These are phyloP conservation scores for Phytophthora agathidicida DNA, from an alignment of 352 stramenopile species.

Conservation along the genomic window DNA sequence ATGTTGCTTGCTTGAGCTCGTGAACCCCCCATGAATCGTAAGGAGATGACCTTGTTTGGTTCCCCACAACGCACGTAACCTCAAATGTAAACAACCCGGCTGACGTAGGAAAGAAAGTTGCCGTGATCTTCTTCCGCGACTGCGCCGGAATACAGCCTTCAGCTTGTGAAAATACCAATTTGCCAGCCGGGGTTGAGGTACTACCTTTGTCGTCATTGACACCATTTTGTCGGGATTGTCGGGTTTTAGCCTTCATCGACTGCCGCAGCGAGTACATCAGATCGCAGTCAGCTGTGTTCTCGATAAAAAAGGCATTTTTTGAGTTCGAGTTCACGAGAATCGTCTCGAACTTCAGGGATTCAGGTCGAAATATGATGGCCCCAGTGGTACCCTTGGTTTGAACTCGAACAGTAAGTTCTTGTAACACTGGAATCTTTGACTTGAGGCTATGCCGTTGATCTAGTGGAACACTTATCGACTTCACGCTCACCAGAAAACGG, in stretches of 20 bases:
- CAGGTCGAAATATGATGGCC: conserved; percentile 82
- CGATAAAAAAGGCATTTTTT: conserved; percentile 67
- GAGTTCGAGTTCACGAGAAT: conserved; percentile 86
- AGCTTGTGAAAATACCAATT: conserved; percentile 65
- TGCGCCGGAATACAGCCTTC: conserved; percentile 72
- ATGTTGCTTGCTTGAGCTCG: conserved; percentile 39
- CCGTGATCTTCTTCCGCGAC: conserved; percentile 77
- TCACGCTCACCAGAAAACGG: conserved; percentile 68
- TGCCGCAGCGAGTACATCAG: conserved; percentile 62
- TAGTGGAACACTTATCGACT: conserved; percentile 71
- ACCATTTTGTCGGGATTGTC: conserved; percentile 5
- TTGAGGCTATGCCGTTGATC: conserved; percentile 25
- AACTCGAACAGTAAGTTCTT: conserved; percentile 67
- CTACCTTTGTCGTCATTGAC: neutral
- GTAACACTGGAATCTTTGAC: conserved; percentile 51
- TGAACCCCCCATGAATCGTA: conserved; percentile 34
- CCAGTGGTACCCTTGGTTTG: conserved; percentile 77
- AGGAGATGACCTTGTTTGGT: conserved; percentile 13
- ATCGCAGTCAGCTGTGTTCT: conserved; percentile 85
- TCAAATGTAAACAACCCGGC: conserved; percentile 77
- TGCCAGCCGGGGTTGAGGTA: conserved; percentile 1
- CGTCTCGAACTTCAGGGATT: conserved; percentile 71
- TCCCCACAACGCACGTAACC: conserved; percentile 60
- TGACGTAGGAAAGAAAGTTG: conserved; percentile 74
- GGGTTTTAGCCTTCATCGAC: conserved; percentile 32